Conservation (phyloP, 768 basidiomycete genomes). For the Auriscalpium microsporum region DNA sequence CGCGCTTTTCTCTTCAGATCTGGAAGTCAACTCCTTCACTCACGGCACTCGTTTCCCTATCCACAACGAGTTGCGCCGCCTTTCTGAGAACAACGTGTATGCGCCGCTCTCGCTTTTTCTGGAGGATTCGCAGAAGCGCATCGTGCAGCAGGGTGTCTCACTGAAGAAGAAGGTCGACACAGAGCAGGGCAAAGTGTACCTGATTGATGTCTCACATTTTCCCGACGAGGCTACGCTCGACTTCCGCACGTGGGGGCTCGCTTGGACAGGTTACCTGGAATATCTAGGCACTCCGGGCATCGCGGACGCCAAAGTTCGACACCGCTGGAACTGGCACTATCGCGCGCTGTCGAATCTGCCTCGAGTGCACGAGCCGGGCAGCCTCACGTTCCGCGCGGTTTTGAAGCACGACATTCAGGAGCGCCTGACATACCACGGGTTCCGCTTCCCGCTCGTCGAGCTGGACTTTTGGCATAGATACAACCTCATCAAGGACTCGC, state of each 20-base stretch:
- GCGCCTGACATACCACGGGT: not conserved
- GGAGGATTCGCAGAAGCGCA: not conserved
- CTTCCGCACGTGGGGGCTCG: not conserved
- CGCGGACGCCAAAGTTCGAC: not conserved
- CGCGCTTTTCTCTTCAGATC: too few species aligned
- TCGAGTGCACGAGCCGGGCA: not conserved
- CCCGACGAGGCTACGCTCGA: not conserved
- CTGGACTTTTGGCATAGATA: too few species aligned
- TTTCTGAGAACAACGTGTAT: not conserved
- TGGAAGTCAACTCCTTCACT: too few species aligned
- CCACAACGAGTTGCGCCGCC: not conserved
- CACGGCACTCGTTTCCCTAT: not conserved
- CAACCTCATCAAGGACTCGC: too few species aligned
- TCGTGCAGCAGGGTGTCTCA: not conserved
- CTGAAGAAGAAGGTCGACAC: not conserved
- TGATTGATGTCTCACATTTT: not conserved
- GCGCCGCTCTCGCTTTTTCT: not conserved
- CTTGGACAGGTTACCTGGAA: not conserved
- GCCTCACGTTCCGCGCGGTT: not conserved
- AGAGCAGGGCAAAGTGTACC: not conserved
- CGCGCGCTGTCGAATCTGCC: not conserved
- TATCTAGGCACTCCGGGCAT: not conserved
- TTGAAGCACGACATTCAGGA: not conserved
- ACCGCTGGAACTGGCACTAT: not conserved
- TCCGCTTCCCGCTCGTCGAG: too few species aligned